Conservation (phyloP, 345 rosid species). For the Anacardium occidentale region DNA sequence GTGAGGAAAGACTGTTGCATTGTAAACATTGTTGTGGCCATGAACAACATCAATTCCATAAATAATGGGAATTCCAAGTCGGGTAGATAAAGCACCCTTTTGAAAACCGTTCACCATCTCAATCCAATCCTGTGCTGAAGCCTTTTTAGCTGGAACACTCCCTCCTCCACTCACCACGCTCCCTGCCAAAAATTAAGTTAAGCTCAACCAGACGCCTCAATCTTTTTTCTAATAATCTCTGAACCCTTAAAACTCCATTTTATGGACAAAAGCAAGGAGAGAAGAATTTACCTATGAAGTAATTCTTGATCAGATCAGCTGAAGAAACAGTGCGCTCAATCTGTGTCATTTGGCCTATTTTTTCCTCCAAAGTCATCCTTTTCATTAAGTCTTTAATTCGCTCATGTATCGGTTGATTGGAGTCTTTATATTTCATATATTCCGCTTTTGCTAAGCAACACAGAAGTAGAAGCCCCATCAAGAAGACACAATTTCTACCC, state of each 20-base stretch:
- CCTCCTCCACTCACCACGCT: slow-evolving; percentile 73
- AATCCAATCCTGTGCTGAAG: slow-evolving; percentile 51
- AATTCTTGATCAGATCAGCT: slow-evolving; percentile 50
- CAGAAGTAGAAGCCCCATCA: slow-evolving; percentile 32
- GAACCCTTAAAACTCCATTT: not conserved
- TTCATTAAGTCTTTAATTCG: slow-evolving; percentile 44
- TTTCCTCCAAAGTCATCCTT: slow-evolving; percentile 58
- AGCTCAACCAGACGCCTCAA: not conserved
- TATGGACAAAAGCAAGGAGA: not conserved
- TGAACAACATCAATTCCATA: slow-evolving; percentile 90
- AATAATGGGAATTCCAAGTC: slow-evolving; percentile 84
- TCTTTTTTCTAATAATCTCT: not conserved
- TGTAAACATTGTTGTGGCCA: slow-evolving; percentile 71
- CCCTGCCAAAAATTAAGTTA: slow-evolving; percentile 27
- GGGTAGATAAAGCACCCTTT: slow-evolving; percentile 51
- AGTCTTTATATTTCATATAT: slow-evolving; percentile 46
- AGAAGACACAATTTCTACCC: slow-evolving; percentile 28
- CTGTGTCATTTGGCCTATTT: slow-evolving; percentile 63
- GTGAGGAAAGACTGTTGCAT: slow-evolving; percentile 86
- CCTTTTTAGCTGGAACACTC: slow-evolving; percentile 45
- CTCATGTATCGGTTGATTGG: slow-evolving; percentile 42
- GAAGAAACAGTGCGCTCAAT: slow-evolving; percentile 42
- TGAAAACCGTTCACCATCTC: slow-evolving; percentile 47
- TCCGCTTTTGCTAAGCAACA: slow-evolving; percentile 30
- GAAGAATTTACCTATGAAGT: slow-evolving; percentile 58